phyloP scores from a whole-genome alignment of 2,329 filamentous ascomycete genomes.

The Graphiopsis chlorocephala region DNA sequence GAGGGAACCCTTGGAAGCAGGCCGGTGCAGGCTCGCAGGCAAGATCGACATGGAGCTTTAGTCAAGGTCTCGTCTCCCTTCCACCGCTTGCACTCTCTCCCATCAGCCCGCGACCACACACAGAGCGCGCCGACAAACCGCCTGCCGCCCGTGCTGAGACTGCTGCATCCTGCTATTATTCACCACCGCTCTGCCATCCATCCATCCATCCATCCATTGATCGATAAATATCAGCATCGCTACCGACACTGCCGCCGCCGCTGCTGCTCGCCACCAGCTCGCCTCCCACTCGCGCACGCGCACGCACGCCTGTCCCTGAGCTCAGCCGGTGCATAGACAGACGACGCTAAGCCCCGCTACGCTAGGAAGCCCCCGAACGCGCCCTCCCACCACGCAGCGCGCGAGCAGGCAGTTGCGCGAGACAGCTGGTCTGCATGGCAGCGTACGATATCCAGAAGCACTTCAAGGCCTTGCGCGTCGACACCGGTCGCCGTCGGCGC shows the following conservation, averaged over 20 bases:
- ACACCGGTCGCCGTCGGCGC: conserved; percentile 30
- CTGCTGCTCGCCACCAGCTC: neutral
- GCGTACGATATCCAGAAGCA: conserved; percentile 32
- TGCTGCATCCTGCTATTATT: neutral
- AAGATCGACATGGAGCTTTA: neutral
- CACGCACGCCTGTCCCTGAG: neutral
- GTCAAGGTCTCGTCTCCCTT: neutral
- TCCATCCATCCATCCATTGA: neutral
- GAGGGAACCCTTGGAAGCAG: neutral
- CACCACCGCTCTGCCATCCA: neutral
- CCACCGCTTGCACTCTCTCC: neutral
- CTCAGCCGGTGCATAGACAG: neutral
- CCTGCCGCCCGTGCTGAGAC: neutral
- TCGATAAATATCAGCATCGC: neutral
- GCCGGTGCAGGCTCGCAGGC: conserved; percentile 1
- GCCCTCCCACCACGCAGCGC: neutral
- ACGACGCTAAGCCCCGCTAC: conserved; percentile 6
- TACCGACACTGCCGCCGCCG: neutral
- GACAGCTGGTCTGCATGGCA: conserved; percentile 26
- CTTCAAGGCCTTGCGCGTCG: conserved; percentile 32
- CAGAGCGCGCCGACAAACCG: neutral
- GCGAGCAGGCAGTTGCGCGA: neutral
- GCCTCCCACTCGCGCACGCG: neutral
- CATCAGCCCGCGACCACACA: neutral
- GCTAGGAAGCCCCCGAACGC: neutral